Conservation (phyloP, 2,329 filamentous ascomycete species). For the Sporothrix curviconia region DNA sequence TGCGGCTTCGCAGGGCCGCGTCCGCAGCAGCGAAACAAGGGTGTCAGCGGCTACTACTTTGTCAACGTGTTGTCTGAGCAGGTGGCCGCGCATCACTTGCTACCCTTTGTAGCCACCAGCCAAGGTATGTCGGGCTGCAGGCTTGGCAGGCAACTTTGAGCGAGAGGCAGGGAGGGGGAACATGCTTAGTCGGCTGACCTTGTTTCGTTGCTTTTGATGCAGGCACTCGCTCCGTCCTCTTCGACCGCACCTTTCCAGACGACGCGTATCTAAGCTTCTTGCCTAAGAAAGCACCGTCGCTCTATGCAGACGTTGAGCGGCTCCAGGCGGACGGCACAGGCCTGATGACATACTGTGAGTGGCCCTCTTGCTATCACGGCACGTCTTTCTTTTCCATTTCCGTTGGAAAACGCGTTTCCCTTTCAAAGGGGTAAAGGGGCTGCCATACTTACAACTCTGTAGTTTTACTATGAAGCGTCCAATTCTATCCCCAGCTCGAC, state of each 20-base stretch:
- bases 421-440: too few relatives aligned
- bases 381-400: neutral
- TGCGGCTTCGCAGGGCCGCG: neutral
- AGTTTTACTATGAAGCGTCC: slow-evolving; percentile 16
- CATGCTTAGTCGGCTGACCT: neutral
- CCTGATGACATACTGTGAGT: slow-evolving; percentile 15
- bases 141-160: neutral
- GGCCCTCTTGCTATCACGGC: too few relatives aligned
- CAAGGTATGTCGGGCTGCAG: neutral
- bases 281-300: neutral
- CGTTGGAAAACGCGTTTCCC: too few relatives aligned
- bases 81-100: neutral
- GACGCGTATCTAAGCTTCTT: neutral
- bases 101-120: neutral
- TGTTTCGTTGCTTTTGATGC: neutral
- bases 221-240: slow-evolving; percentile 4
- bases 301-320: slow-evolving; percentile 6
- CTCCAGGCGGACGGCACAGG: neutral
- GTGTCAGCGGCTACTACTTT: slow-evolving; percentile 1
- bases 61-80: slow-evolving; percentile 7
- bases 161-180: neutral
- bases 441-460: too few relatives aligned
- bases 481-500: slow-evolving; percentile 14
- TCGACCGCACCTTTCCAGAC: neutral
- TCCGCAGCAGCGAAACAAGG: neutral